Conservation (phyloP, 495 filamentous ascomycete species). For the Neurospora sp. region DNA sequence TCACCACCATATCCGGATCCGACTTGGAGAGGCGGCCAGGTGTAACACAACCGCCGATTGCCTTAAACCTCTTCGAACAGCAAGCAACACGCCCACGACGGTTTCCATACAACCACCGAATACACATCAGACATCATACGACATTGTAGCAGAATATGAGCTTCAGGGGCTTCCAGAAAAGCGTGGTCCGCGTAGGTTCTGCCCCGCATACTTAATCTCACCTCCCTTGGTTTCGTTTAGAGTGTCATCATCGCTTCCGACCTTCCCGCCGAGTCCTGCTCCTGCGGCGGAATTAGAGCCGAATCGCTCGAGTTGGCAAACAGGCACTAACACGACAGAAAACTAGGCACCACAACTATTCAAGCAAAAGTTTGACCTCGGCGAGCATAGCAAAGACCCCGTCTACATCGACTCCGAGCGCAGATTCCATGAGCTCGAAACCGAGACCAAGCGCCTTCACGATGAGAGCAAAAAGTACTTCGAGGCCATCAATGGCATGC, state of each 20-base stretch:
- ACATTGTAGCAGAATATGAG: constrained; percentile 53
- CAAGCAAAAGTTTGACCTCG: constrained; percentile 86
- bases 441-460: constrained; percentile 91
- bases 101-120: neutral
- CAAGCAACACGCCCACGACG: neutral
- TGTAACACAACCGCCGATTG: neutral
- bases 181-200: constrained; percentile 60
- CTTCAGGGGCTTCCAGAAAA: constrained; percentile 92
- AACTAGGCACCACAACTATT: constrained; percentile 81
- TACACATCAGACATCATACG: neutral
- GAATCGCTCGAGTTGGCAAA: neutral
- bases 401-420: constrained; percentile 93
- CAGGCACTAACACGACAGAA: neutral
- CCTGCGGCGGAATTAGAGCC: neutral
- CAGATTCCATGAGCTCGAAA: constrained; percentile 87
- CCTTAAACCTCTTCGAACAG: neutral
- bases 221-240: neutral
- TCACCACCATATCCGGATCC: neutral
- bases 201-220: constrained; percentile 3
- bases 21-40: neutral
- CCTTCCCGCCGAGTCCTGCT: neutral
- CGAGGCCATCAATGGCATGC: constrained; percentile 96
- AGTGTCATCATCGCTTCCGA: neutral
- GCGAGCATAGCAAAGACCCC: constrained; percentile 86
- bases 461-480: constrained; percentile 94